Evolutionary conservation across 2,329 filamentous ascomycete genomes (phyloP), one percentile per base, ranked within the genome.

Genomic region (Monilinia fructicola): DNA sequence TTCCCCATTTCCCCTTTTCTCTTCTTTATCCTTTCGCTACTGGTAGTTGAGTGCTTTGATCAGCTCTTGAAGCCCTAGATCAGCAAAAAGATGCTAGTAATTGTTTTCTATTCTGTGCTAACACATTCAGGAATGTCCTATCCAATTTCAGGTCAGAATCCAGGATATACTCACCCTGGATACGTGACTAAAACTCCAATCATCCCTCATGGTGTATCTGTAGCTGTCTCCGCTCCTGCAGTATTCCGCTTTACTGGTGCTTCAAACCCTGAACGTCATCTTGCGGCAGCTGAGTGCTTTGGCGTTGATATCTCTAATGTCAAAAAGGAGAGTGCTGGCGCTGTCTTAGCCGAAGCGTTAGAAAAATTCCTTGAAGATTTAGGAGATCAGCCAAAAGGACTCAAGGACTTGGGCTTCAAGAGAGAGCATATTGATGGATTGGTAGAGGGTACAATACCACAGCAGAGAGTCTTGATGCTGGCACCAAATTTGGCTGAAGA

Each of bases 201-300:
- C 73, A 98, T 99, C 75, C 95, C 95, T 0, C 95, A 99, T 77
- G 95, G 95, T 64, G 95, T 99, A 31, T 94, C 90, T 1, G 95
- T 99, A 1, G 95, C 93, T 3, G 94, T 98, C 9, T 94, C 92
- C 0, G 92, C 94, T 0, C 94, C 95, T 0, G 91, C 94, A 0
- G 94, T 98, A 1, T 99, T 98, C 85, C 88, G 87, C 40, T 98
- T 98, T 79, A 99, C 94, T 0, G 94, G 84, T 0, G 85, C 94
- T 1, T 95, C 91, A 1, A 98, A 98, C 76, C 95, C 95, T 0
- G 92, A 97, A 64, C 88, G 95, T 12, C 95, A 99, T 80, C 81
- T 99, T 46, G 87, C 88, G 5, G 95, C 94, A 0, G 94, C 95
- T 0, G 93, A 97, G 77, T 88, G 85, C 0, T 98, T 99, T 71